phyloP scores from a whole-genome alignment of 129 eudicot genomes.

The Flaveria ramosissima region DNA sequence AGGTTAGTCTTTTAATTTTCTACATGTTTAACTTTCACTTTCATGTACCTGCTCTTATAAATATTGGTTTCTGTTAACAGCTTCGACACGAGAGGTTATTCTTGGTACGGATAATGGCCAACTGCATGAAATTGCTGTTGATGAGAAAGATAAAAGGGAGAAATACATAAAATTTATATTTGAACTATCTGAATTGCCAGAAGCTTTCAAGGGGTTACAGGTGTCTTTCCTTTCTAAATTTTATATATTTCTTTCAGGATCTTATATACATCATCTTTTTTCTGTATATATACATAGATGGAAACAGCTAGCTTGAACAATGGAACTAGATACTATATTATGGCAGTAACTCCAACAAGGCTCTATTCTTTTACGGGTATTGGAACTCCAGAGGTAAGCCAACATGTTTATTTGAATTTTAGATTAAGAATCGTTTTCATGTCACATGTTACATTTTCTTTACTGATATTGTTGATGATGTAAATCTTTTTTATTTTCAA shows the following conservation, averaged over 20 bases:
- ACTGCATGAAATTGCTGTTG: slow-evolving; percentile 79
- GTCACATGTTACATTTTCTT: slow-evolving; percentile 9
- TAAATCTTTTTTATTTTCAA: slow-evolving; percentile 27
- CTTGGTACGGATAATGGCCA: slow-evolving; percentile 93
- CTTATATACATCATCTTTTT: neutral
- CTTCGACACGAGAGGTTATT: slow-evolving; percentile 86
- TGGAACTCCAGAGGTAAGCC: slow-evolving; percentile 69
- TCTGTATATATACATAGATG: slow-evolving; percentile 54
- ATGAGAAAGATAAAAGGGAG: slow-evolving; percentile 96
- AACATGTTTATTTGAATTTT: neutral
- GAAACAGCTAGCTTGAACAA: slow-evolving; percentile 73
- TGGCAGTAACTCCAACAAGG: slow-evolving; percentile 96
- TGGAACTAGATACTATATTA: slow-evolving; percentile 80
- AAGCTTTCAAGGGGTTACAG: slow-evolving; percentile 86
- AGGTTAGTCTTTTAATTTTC: slow-evolving; percentile 46
- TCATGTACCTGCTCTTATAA: neutral
- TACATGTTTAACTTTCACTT: neutral
- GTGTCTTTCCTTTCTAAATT: slow-evolving; percentile 35
- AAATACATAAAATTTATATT: slow-evolving; percentile 79
- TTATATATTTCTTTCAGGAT: neutral
- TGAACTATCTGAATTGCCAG: slow-evolving; percentile 80
- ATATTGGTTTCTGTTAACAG: slow-evolving; percentile 38
- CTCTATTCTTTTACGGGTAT: slow-evolving; percentile 91
- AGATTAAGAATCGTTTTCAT: neutral
- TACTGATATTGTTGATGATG: slow-evolving; percentile 8